Base-by-base conservation (phyloP, 2,329 filamentous ascomycete species). In the Byssothecium circinans region DNA sequence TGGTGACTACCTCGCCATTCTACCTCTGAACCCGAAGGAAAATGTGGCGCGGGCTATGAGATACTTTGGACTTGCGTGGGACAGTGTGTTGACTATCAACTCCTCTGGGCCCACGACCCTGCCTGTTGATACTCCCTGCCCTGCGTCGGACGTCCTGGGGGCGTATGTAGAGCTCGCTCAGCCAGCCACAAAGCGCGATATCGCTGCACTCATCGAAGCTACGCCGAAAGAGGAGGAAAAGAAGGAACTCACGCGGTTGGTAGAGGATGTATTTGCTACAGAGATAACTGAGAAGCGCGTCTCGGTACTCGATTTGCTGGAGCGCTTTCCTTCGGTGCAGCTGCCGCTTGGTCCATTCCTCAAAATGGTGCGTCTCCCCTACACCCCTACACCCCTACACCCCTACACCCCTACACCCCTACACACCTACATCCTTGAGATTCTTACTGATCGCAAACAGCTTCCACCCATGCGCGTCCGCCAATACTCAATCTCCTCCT, bases 401-500 rank as follows among this genome's bases (percentile, higher is more conserved):
- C 22, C 17, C 18, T 19, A 4, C 35, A 6, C 25, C 11, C 25
- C 25, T 11, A 6, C 25, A 27, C 25, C 11, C 25, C 25, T n/a
- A n/a, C 10, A 25, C 23, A 25, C 23, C 23, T 25, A 25, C 23
- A 6, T 10, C 23, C 23, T 10, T 5, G 10, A 6, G 23, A 25
- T 10, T 7, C 14, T 4, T 4, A 14, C 29, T 32, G 14, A 32
- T n/a, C 8, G 5, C 29, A n/a, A 11, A 32, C 14, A 32, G 29
- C 29, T 91, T 0, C 86, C 87, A 1, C 85, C 88, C 0, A 88
- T 94, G 84, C 83, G 87, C 22, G 78, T 88, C 32, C 81, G 87
- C n/a, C 85, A 89, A 67, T 91, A 91, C 74, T 88, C 84, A 25
- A 89, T 91, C 61, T 90, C 87, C 0, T 90, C 87, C 0, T 89